phyloP scores from a whole-genome alignment of 139 green algal genomes.

The Mychonastes homosphaera region DNA sequence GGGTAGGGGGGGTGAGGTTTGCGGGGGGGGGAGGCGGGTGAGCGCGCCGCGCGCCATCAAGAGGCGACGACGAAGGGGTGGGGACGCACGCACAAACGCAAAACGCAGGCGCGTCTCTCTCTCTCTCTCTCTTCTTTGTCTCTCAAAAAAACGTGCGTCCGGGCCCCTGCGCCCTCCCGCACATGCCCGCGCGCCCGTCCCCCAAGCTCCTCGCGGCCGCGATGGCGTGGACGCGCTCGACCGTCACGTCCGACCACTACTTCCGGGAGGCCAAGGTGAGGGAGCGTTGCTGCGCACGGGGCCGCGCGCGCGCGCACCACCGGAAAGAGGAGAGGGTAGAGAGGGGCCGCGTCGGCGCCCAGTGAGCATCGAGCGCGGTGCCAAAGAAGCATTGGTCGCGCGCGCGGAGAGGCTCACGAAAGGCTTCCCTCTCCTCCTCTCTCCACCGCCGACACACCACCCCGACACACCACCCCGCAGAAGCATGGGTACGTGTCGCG shows the following conservation, averaged over 20 bases:
- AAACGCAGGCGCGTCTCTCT: too few relatives aligned
- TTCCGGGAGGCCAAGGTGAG: constrained; percentile 53
- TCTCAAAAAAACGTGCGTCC: too few relatives aligned
- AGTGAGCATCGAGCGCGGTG: not conserved
- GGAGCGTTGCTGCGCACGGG: not conserved
- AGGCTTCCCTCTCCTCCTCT: not conserved
- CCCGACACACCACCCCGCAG: constrained; percentile 23
- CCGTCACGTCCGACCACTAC: constrained; percentile 34
- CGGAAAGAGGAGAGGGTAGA: not conserved
- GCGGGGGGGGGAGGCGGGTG: too few relatives aligned
- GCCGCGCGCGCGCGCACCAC: not conserved
- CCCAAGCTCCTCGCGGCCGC: too few relatives aligned
- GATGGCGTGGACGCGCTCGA: constrained; percentile 23
- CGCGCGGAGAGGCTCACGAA: not conserved
- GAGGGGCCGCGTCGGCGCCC: not conserved
- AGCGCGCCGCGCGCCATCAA: too few relatives aligned
- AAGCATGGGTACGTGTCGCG: constrained; percentile 62
- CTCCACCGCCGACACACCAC: not conserved
- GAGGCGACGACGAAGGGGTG: too few relatives aligned
- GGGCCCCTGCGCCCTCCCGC: too few relatives aligned
- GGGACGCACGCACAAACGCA: too few relatives aligned
- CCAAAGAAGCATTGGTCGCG: not conserved
- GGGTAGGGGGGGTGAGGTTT: too few relatives aligned
- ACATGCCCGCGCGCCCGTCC: too few relatives aligned
- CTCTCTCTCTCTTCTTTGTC: too few relatives aligned